These are phyloP conservation scores for Inonotus hispidus DNA, from an alignment of 1,284 basidiomycete genomes.

Conservation along the genomic window DNA sequence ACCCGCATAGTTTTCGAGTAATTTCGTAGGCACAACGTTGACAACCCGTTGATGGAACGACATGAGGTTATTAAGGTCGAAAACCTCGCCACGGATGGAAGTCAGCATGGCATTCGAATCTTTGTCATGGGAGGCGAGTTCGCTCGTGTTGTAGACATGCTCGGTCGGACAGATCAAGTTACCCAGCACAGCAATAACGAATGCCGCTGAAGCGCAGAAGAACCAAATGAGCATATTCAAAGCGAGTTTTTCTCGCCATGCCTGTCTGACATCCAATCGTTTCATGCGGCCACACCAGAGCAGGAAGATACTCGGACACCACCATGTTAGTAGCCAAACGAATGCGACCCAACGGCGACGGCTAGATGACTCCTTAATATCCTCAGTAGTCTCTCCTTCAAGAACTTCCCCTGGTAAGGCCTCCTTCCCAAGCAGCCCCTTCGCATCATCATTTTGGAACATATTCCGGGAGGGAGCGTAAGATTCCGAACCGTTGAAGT, in stretches of 20 bases:
- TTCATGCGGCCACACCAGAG: conserved; percentile 84
- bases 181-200: conserved; percentile 90
- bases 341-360: conserved; percentile 85
- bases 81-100: conserved; percentile 89
- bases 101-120: conserved; percentile 73
- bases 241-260: conserved; percentile 96
- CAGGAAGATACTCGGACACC: conserved; percentile 75
- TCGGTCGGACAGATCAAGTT: conserved; percentile 91
- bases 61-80: conserved; percentile 65
- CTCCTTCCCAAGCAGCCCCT: conserved; percentile 74
- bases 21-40: conserved; percentile 68
- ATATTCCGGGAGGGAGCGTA: conserved; percentile 94
- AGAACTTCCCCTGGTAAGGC: conserved; percentile 73
- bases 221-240: conserved; percentile 98
- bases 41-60: conserved; percentile 65
- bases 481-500: conserved; percentile 74
- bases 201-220: conserved; percentile 80
- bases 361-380: conserved; percentile 74
- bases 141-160: conserved; percentile 80
- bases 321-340: conserved; percentile 90
- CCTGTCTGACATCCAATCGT: conserved; percentile 88
- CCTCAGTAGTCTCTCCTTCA: conserved; percentile 84
- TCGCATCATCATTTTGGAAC: conserved; percentile 80
- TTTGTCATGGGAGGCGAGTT: conserved; percentile 71
- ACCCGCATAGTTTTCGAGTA: conserved; percentile 83